Percentiles rank a stretch among this genome's conserved stretches.
Evolutionary conservation across 805 yeast species (phyloP).

Genomic region (Candida easanensis): DNA sequence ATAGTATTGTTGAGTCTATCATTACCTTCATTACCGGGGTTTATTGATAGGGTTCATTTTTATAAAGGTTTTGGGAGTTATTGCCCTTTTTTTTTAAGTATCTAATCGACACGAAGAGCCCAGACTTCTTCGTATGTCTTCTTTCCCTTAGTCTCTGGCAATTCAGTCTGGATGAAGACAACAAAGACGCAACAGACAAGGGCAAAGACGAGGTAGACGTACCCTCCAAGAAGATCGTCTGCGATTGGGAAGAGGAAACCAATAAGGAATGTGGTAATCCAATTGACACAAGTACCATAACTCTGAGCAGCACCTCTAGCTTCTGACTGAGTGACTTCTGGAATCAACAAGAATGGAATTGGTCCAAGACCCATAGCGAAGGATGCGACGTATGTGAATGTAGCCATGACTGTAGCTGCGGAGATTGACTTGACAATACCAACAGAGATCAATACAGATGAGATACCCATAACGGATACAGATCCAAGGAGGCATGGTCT

Average conservation of each 20-base stretch:
- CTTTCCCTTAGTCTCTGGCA: conserved; percentile 81
- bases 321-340: conserved; percentile 82
- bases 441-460: conserved; percentile 59
- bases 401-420: conserved; percentile 54
- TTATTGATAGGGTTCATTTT: too few relatives aligned
- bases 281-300: conserved; percentile 86
- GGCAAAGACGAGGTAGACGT: conserved; percentile 73
- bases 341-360: conserved; percentile 83
- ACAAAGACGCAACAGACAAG: conserved; percentile 49
- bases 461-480: conserved; percentile 62
- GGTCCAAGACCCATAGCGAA: conserved; percentile 96
- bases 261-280: conserved; percentile 83
- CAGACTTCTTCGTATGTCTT: conserved; percentile 65
- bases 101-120: conserved; percentile 33
- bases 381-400: conserved; percentile 71
- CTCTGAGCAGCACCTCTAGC: conserved; percentile 89
- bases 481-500: conserved; percentile 69
- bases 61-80: too few relatives aligned
- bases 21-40: too few relatives aligned
- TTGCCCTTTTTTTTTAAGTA: not conserved
- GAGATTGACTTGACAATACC: conserved; percentile 56
- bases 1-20: too few relatives aligned
- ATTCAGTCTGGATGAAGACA: conserved; percentile 40
- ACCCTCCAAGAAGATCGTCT: conserved; percentile 66
- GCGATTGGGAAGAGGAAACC: conserved; percentile 80